Evolutionary conservation across 495 filamentous ascomycete species (phyloP).

Genomic region (Penicillium desertorum): DNA sequence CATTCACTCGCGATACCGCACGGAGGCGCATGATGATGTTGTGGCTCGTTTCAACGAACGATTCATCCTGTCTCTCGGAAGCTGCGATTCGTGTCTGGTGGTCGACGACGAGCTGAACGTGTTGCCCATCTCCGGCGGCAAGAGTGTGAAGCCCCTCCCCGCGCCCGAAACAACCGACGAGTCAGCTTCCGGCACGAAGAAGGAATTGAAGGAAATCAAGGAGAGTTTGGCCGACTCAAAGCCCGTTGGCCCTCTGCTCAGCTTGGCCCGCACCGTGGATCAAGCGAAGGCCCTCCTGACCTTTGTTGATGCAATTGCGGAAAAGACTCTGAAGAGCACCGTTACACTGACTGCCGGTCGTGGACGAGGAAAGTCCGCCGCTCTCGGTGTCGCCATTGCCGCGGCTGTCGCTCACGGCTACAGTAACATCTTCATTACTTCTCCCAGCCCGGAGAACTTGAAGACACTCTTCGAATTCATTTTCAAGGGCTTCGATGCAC

Average conservation of each 20-base stretch:
- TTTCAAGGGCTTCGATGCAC: constrained; percentile 96
- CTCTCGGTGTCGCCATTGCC: constrained; percentile 89
- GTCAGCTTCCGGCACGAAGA: constrained; percentile 60
- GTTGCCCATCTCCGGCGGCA: constrained; percentile 93
- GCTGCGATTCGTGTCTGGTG: constrained; percentile 91
- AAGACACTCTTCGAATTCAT: constrained; percentile 98
- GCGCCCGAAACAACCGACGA: constrained; percentile 66
- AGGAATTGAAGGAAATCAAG: constrained; percentile 84
- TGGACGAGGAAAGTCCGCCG: constrained; percentile 96
- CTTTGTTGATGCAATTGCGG: constrained; percentile 93
- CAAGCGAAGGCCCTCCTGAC: constrained; percentile 94
- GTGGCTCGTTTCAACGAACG: constrained; percentile 96
- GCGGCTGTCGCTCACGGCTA: constrained; percentile 95
- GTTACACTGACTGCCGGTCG: constrained; percentile 91
- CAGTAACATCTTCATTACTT: constrained; percentile 99
- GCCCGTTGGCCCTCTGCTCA: constrained; percentile 79
- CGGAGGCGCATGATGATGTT: constrained; percentile 95
- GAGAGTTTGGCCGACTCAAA: constrained; percentile 81
- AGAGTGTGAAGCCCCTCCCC: constrained; percentile 80
- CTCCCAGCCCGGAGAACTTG: constrained; percentile 95
- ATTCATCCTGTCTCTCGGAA: constrained; percentile 91
- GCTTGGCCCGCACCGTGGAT: constrained; percentile 84
- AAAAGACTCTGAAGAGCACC: constrained; percentile 92
- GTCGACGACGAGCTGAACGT: constrained; percentile 99
- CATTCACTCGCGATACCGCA: constrained; percentile 93